These are phyloP conservation scores for Anisodus tanguticus DNA, from an alignment of 257 asterid genomes.

Conservation along the genomic window DNA sequence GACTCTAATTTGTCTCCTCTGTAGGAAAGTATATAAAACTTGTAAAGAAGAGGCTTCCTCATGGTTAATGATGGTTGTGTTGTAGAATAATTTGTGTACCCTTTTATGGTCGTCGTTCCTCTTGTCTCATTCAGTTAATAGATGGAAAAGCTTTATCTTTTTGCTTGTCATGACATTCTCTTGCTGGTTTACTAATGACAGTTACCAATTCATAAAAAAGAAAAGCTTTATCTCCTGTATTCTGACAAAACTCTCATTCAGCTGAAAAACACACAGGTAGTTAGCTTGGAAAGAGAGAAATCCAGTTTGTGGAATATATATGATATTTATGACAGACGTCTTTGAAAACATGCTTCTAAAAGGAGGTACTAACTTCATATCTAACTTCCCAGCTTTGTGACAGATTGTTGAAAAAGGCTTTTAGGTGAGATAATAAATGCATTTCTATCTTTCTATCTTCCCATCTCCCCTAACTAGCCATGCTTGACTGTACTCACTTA, in stretches of 20 bases:
- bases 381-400: not conserved
- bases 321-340: not conserved
- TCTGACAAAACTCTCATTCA: not conserved
- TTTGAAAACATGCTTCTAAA: constrained; percentile 16
- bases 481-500: not conserved
- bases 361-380: constrained; percentile 11
- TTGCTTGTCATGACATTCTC: not conserved
- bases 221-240: constrained; percentile 2
- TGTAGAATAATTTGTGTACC: constrained; percentile 8
- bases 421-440: constrained; percentile 21
- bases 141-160: not conserved
- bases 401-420: not conserved
- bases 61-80: constrained; percentile 19
- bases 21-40: not conserved
- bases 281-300: constrained; percentile 23
- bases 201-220: not conserved
- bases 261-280: not conserved
- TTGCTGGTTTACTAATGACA: not conserved
- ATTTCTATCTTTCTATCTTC: not conserved
- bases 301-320: constrained; percentile 9
- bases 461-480: not conserved
- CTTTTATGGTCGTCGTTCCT: not conserved
- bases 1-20: not conserved
- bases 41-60: not conserved
- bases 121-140: not conserved